Percentiles rank a stretch among this genome's conserved stretches.
Evolutionary conservation across 2,329 filamentous ascomycete genomes (phyloP).

Genomic region (Zasmidium angulare): DNA sequence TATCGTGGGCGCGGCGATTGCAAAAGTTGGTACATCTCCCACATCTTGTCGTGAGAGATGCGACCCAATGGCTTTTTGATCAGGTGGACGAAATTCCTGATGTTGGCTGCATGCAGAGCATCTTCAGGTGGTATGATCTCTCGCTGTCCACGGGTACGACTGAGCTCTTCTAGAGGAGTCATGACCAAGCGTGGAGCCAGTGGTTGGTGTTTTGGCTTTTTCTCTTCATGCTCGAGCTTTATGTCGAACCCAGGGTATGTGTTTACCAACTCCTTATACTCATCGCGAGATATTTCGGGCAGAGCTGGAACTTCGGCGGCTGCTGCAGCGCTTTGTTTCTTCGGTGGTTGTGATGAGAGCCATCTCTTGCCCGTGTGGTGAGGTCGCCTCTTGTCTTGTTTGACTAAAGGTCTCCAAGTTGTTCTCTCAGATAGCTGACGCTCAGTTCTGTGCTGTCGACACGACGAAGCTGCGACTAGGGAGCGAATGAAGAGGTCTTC

Average conservation of each 20-base stretch:
- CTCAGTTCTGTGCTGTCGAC: slow-evolving; percentile 43
- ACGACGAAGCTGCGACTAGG: slow-evolving; percentile 53
- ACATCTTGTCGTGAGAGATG: slow-evolving; percentile 41
- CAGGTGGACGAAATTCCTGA: slow-evolving; percentile 17
- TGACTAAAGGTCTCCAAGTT: not conserved
- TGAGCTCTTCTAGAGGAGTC: slow-evolving; percentile 28
- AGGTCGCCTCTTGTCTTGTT: not conserved
- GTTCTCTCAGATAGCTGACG: not conserved
- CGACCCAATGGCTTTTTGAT: slow-evolving; percentile 18
- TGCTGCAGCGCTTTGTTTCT: not conserved
- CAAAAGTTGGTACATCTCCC: slow-evolving; percentile 53
- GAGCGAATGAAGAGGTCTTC: slow-evolving; percentile 56
- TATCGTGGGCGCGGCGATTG: slow-evolving; percentile 55
- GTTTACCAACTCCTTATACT: slow-evolving; percentile 50
- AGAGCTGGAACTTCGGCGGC: slow-evolving; percentile 12
- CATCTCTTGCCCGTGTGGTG: not conserved
- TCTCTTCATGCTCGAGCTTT: not conserved
- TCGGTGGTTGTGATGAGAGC: not conserved
- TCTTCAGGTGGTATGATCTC: slow-evolving; percentile 23
- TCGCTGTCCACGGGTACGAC: slow-evolving; percentile 10
- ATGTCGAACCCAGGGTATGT: slow-evolving; percentile 38
- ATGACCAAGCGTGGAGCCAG: slow-evolving; percentile 34
- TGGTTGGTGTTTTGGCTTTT: slow-evolving; percentile 8
- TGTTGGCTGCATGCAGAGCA: slow-evolving; percentile 19
- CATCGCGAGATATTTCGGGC: slow-evolving; percentile 40